Evolutionary conservation across 345 rosid genomes (phyloP), one percentile per base, ranked within the genome.

Genomic region (Sapria himalayana): DNA sequence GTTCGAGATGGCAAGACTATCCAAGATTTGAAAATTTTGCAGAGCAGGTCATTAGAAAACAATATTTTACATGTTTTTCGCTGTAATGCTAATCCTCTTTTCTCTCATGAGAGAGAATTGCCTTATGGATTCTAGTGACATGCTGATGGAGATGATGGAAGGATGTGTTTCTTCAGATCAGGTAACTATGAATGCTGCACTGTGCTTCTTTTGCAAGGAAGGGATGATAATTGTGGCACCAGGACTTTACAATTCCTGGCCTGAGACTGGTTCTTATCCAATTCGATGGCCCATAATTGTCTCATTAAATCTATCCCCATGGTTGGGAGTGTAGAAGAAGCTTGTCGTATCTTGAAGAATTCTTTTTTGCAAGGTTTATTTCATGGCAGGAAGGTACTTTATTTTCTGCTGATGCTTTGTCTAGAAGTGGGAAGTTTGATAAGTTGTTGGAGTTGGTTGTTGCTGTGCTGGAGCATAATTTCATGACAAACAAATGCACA

Each of bases 151-250:
- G 49, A 89, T 79, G 94, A 68, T 60, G 48, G 72, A 69, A 21
- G 48, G 40, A 37, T 55, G 56, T 25, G 52, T 82, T 51, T 51
- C 48, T 7, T 78, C 93, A 38, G 69, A 76, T 46, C 54, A 41
- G 58, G 43, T 54, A 23, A 76, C 93, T 1, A 63, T 78, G 69
- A 69, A 67, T 50, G 69, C 74, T 33, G 64, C 71, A 20, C 59
- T 89, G 23, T 74, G 91, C 55, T 89, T 74, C 65, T 71, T 82
- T 51, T 74, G 93, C 52, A 89, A 89, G 55, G 76, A 71, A 3
- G 93, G 98, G 32, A 69, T 72, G 72, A 76, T 74, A 35, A 73
- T 72, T 38, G 74, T 58, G 57, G 94, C 93, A 7, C 53, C 67
- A 7, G 74, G 74, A 43, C 48, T 89, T 55, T 76, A 70, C 58